These are phyloP conservation scores for Linum lewisii DNA, from an alignment of 345 rosid genomes.

Conservation along the genomic window DNA sequence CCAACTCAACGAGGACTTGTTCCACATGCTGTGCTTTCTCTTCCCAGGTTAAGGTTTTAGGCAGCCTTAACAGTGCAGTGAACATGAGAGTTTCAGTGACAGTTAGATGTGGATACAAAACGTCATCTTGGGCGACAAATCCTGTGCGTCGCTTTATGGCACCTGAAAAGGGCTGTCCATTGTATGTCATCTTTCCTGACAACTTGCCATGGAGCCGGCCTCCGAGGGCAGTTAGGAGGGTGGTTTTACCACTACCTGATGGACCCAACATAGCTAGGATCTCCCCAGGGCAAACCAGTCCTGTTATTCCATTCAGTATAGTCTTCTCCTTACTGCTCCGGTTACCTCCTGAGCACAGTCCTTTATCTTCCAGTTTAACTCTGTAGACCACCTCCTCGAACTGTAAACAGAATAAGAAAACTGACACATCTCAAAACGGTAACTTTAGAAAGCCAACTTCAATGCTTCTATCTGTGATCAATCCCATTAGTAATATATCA, in stretches of 20 bases:
- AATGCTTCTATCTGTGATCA: not conserved
- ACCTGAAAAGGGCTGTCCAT: slow-evolving; percentile 79
- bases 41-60: slow-evolving; percentile 43
- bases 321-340: slow-evolving; percentile 64
- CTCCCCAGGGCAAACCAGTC: slow-evolving; percentile 85
- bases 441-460: too few species aligned
- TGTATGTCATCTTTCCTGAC: slow-evolving; percentile 82
- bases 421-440: not conserved
- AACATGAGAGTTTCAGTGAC: slow-evolving; percentile 82
- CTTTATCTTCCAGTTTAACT: slow-evolving; percentile 52
- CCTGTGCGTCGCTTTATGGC: slow-evolving; percentile 67
- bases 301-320: slow-evolving; percentile 70
- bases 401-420: slow-evolving; percentile 28
- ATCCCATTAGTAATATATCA: not conserved
- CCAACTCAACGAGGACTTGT: slow-evolving; percentile 58
- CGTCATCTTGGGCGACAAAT: slow-evolving; percentile 87
- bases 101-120: slow-evolving; percentile 85
- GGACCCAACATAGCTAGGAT: slow-evolving; percentile 96
- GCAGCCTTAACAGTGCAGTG: slow-evolving; percentile 83
- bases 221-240: slow-evolving; percentile 92
- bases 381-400: slow-evolving; percentile 91
- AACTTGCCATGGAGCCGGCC: slow-evolving; percentile 70
- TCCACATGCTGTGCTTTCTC: slow-evolving; percentile 81
- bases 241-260: slow-evolving; percentile 98
- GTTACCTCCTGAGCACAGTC: slow-evolving; percentile 37